phyloP scores from a whole-genome alignment of 371 early-diverging fungal species.

The Mucor irregularis region DNA sequence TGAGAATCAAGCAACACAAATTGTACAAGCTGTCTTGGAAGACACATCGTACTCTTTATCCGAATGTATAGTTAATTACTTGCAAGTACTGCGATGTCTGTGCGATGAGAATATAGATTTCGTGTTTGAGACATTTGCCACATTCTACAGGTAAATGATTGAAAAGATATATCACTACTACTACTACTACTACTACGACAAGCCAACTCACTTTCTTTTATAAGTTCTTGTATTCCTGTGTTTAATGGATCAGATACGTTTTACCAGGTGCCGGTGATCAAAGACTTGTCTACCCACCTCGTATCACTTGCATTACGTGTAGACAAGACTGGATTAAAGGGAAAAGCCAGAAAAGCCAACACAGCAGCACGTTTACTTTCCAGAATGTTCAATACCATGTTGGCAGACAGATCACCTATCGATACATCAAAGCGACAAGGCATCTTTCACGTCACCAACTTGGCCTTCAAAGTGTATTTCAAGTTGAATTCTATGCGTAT shows the following conservation, averaged over 20 bases:
- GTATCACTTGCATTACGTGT: conserved; percentile 23
- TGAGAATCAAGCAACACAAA: conserved; percentile 4
- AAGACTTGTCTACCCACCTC: conserved; percentile 13
- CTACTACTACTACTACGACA: no score
- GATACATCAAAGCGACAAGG: conserved; percentile 51
- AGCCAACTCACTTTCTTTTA: no score
- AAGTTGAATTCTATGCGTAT: conserved; percentile 41
- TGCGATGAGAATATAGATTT: neutral
- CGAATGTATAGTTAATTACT: conserved; percentile 16
- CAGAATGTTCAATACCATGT: conserved; percentile 30
- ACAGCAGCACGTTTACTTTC: conserved; percentile 24
- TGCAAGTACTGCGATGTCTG: conserved; percentile 9
- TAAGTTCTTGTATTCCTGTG: conserved; percentile 20
- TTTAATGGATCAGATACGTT: conserved; percentile 24
- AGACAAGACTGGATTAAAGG: conserved; percentile 17
- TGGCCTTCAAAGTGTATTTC: conserved; percentile 57
- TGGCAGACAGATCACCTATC: conserved; percentile 29
- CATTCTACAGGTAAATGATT: conserved; percentile 23
- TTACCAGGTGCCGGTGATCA: conserved; percentile 20
- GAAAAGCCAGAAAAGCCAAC: conserved; percentile 29
- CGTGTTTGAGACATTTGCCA: conserved; percentile 24
- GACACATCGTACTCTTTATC: conserved; percentile 21
- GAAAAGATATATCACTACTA: no score
- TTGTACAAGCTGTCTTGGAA: conserved; percentile 8
- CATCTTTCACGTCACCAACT: conserved; percentile 54